A percentile compares a stretch with the other conserved stretches of the same genome.
These are phyloP conservation scores for Diaporthe sp. DNA, from an alignment of 2,329 filamentous ascomycete genomes.

Conservation along the genomic window DNA sequence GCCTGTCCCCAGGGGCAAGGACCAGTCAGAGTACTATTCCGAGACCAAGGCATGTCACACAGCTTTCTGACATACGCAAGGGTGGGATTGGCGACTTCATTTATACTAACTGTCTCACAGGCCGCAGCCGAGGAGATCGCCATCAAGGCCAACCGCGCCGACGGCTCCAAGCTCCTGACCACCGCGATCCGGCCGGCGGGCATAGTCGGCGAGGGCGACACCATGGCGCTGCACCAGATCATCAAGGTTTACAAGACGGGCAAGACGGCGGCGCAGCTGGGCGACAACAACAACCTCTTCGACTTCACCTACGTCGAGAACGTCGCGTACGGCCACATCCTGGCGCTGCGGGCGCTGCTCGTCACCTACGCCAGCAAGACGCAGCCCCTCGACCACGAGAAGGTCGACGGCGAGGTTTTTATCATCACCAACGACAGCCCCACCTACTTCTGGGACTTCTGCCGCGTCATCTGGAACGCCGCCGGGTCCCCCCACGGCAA, in stretches of 20 bases:
- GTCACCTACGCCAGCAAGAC: conserved; percentile 68
- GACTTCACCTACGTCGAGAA: conserved; percentile 76
- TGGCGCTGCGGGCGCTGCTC: conserved; percentile 82
- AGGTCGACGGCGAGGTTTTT: conserved; percentile 87
- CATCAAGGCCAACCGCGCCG: conserved; percentile 78
- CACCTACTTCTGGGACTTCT: conserved; percentile 92
- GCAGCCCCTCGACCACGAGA: conserved; percentile 77
- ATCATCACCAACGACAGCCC: conserved; percentile 92
- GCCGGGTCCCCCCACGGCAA: conserved; percentile 67
- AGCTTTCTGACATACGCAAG: not conserved
- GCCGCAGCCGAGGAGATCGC: conserved; percentile 86
- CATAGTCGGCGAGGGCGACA: conserved; percentile 93
- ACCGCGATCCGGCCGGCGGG: conserved; percentile 86
- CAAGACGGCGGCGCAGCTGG: conserved; percentile 84
- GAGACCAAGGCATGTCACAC: conserved; percentile 80
- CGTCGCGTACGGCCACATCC: conserved; percentile 82
- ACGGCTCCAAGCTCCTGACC: conserved; percentile 75
- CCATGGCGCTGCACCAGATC: conserved; percentile 80
- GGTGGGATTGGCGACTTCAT: no score
- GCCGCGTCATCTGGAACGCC: conserved; percentile 80
- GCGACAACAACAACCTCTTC: conserved; percentile 74
- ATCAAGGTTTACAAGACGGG: conserved; percentile 77
- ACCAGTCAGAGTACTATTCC: conserved; percentile 87
- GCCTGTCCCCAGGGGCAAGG: conserved; percentile 79
- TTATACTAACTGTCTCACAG: conserved; percentile 50